Conservation (phyloP, 2,329 filamentous ascomycete species). For the Penicillium capsulatum region DNA sequence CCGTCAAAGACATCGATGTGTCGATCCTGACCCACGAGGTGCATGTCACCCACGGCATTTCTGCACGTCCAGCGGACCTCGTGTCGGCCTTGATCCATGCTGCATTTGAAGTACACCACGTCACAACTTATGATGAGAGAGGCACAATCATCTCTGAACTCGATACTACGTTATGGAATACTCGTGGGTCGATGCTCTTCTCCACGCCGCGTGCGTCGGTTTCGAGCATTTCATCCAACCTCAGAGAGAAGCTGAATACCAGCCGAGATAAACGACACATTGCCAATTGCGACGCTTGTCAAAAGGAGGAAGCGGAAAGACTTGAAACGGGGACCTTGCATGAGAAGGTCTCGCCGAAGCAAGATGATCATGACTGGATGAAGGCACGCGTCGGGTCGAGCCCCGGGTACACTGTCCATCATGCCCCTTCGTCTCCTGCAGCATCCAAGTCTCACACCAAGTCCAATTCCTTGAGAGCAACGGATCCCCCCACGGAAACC, state of each 20-base stretch:
- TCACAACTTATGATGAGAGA: conserved; percentile 36
- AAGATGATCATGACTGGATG: too few species aligned
- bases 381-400: too few species aligned
- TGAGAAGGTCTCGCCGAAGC: conserved; percentile 11
- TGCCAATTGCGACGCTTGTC: conserved; percentile 50
- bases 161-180: conserved; percentile 32
- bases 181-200: conserved; percentile 25
- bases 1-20: conserved; percentile 38
- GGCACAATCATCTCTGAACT: conserved; percentile 33
- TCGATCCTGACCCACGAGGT: conserved; percentile 45
- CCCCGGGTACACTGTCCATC: neutral
- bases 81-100: conserved; percentile 40
- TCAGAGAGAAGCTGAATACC: conserved; percentile 16
- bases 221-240: conserved; percentile 18
- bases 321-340: conserved; percentile 10
- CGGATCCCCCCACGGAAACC: too few species aligned
- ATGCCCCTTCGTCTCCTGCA: too few species aligned
- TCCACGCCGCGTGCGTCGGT: conserved; percentile 18
- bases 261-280: conserved; percentile 39
- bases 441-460: too few species aligned
- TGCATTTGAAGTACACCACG: conserved; percentile 47
- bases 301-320: conserved; percentile 35
- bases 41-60: conserved; percentile 36
- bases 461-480: too few species aligned
- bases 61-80: conserved; percentile 32